Base-by-base conservation (phyloP, 2,329 filamentous ascomycete species). In the Hypoxylon sp. region DNA sequence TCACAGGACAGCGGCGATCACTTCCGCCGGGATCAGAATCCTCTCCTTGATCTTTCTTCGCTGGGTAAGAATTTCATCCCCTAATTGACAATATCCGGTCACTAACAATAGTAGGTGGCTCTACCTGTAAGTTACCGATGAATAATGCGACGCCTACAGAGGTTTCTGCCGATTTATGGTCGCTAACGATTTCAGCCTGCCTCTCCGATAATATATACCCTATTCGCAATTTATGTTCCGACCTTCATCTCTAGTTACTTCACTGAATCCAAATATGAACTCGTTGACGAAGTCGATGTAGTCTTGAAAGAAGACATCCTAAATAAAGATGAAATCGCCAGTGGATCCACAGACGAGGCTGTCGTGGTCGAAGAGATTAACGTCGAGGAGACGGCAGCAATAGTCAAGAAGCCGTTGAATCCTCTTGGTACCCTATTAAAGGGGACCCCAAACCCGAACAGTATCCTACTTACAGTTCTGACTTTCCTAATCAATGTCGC, bases 381-480 rank as follows among this genome's bases (percentile, higher is more conserved):
- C 29, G 82, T 93, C 24, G 78, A 89, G 63, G 91, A 94, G 77
- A 90, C 86, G 0, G 80, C 92, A 3, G 76, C 88, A 10, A 74
- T 92, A 14, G 82, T 87, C 55, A 84, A 90, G 75, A 87, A 87
- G 73, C 83, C 86, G 11, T 79, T 87, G 2, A 84, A 84, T 22
- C 81, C 87, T 0, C 81, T 91, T 71, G 86, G 85, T 71, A 92
- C 93, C 2, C 82, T 98, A 5, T 81, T 97, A 24, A 88, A 88
- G 2, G 96, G 96, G 3, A 82, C 91, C 0, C 95, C 96, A 1
- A 94, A 90, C 73, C 87, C 91, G 5, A 86, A 84, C n/a, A 93
- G 90, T 57, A 82, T 87, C 11, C 74, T 90, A 22, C 85, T 90
- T 73, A 95, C 92, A 19, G 80, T 88, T 51, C 73, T 90, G 26